phyloP scores from a whole-genome alignment of 164 flowering plant genomes.

The Berberis vulgaris region DNA sequence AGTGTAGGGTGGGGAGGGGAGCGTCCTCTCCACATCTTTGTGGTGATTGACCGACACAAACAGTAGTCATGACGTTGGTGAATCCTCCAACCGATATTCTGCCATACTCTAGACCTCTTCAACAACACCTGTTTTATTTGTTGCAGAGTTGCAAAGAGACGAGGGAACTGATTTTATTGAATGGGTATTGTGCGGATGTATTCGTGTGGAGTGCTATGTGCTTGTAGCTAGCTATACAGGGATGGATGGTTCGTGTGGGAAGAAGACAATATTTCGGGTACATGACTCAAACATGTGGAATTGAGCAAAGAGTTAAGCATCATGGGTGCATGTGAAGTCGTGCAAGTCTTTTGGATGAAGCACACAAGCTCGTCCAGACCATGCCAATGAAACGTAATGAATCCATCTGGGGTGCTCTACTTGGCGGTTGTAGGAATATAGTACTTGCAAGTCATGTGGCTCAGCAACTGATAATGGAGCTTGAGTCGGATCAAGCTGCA shows the following conservation, averaged over 20 bases:
- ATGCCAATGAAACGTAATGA: constrained; percentile 48
- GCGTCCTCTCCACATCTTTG: too few species aligned
- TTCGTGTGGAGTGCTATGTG: constrained; percentile 46
- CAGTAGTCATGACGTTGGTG: neutral
- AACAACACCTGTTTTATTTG: constrained; percentile 30
- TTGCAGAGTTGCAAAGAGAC: constrained; percentile 23
- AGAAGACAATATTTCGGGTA: constrained; percentile 31
- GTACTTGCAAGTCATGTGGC: constrained; percentile 25
- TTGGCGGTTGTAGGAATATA: constrained; percentile 38
- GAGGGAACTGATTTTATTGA: constrained; percentile 21
- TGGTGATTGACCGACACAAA: too few species aligned
- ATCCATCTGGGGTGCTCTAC: constrained; percentile 47
- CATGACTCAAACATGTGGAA: constrained; percentile 27
- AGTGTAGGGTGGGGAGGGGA: too few species aligned
- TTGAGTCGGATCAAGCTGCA: constrained; percentile 33
- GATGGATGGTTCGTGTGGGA: constrained; percentile 18
- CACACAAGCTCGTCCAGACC: constrained; percentile 25
- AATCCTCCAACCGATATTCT: neutral
- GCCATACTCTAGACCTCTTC: constrained; percentile 22
- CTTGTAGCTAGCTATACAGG: constrained; percentile 47
- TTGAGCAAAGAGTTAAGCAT: constrained; percentile 39
- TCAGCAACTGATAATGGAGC: constrained; percentile 24
- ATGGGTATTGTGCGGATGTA: constrained; percentile 35
- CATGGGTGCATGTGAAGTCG: constrained; percentile 61
- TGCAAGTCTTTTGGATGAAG: constrained; percentile 45